These are phyloP conservation scores for Neonectria neomacrospora DNA, from an alignment of 2,329 filamentous ascomycete species.

Conservation along the genomic window DNA sequence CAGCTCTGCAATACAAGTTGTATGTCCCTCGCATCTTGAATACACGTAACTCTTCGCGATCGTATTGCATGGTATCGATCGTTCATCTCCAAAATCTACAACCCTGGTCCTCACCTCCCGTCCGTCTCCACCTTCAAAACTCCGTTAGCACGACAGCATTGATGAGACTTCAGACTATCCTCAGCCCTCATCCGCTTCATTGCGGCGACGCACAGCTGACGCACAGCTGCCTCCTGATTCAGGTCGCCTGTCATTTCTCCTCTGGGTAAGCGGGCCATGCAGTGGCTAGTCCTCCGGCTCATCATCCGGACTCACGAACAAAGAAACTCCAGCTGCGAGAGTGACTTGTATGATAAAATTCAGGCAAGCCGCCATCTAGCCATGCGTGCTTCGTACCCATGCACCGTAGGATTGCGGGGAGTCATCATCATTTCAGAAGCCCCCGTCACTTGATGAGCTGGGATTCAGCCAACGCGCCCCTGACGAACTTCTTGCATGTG, in stretches of 20 bases:
- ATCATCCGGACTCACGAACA: slow-evolving; percentile 4
- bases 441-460: not conserved
- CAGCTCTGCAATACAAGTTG: slow-evolving; percentile 1
- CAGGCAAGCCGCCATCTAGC: slow-evolving; percentile 8
- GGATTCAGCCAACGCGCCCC: not conserved
- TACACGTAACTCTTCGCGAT: slow-evolving; percentile 25
- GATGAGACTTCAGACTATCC: not conserved
- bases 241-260: not conserved
- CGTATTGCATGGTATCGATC: slow-evolving; percentile 30
- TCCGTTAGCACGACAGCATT: slow-evolving; percentile 6
- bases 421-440: slow-evolving; percentile 3
- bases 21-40: slow-evolving; percentile 19
- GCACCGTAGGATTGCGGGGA: slow-evolving; percentile 4
- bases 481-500: not conserved
- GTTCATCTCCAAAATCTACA: slow-evolving; percentile 30
- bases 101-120: slow-evolving; percentile 18
- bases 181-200: slow-evolving; percentile 1
- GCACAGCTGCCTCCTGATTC: not conserved
- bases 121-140: slow-evolving; percentile 16
- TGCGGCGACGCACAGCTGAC: not conserved
- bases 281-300: not conserved
- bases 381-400: slow-evolving; percentile 15
- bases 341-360: slow-evolving; percentile 21
- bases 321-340: slow-evolving; percentile 17
- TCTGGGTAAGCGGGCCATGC: slow-evolving; percentile 14